Base-by-base conservation (phyloP, 257 asterid species). In the Cruciata laevipes region DNA sequence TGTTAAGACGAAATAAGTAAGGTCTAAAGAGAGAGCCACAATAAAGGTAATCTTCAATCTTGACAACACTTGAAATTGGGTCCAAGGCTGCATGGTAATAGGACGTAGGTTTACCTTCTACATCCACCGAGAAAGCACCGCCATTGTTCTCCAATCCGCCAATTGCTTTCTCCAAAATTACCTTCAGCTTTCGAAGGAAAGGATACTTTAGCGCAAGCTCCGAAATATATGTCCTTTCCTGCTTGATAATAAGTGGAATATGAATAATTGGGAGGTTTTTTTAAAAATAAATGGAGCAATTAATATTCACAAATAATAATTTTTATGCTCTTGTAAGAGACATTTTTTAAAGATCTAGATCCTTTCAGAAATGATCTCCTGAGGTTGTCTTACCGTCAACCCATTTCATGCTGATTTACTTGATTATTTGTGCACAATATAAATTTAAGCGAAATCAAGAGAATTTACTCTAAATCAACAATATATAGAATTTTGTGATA, bases 71-170 rank as follows among this genome's bases (percentile, higher is more conserved):
- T 1, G 98, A 60, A 21, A 69, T 17, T 18, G 67, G 3, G 7
- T 66, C 47, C 61, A 74, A 37, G 7, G 40, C 63, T 0, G 0
- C 97, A 13, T 73, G 65, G 38, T 89, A 93, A 31, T 81, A 86
- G 55, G 84, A 93, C 0, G 24, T 47, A 0, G 97, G 87, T 27
- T 83, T 87, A 31, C 98, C 98, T 44, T 86, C 85, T 80, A 86
- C 75, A 81, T 92, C 91, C 38, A 87, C 88, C 4, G 80, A 83
- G 16, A 86, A 9, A 21, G 67, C 85, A 55, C 97, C 97, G 12
- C 75, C 93, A 65, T 89, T 78, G 65, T 75, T 83, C 69, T 80
- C 82, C 1, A 74, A 87, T 33, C 62, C 24, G 6, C 71, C 73
- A 0, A 52, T 20, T 62, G 80, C 74, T 72, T 71, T 86, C 63